Percentiles rank a stretch among this genome's conserved stretches.
phyloP scores from a whole-genome alignment of 176 grass and related monocot genomes.

The Juncus effusus region DNA sequence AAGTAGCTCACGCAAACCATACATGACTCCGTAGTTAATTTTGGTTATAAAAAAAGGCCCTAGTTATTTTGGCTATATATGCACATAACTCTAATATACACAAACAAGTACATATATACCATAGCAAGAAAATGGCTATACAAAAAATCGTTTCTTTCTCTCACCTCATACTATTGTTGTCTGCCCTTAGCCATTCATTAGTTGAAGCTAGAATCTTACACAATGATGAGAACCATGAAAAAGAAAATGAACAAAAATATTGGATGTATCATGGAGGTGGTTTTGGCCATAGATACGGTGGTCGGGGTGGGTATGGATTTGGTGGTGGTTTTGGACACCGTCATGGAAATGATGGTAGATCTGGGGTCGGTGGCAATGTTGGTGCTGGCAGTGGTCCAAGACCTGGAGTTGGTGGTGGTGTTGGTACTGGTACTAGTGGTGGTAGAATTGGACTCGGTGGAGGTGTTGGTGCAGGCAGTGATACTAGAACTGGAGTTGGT shows the following conservation, averaged over 20 bases:
- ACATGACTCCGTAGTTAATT: constrained; percentile 5
- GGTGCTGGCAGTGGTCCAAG: background rate
- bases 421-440: background rate
- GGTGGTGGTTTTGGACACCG: constrained; percentile 15
- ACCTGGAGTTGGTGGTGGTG: constrained; percentile 4
- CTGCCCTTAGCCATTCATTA: background rate
- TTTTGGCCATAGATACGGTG: constrained; percentile 18
- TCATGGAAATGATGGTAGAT: background rate
- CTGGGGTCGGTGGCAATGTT: background rate
- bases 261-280: constrained; percentile 16
- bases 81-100: background rate
- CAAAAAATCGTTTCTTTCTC: constrained; percentile 18
- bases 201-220: constrained; percentile 17
- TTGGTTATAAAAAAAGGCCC: constrained; percentile 16
- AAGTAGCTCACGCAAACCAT: constrained; percentile 11
- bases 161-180: constrained; percentile 1
- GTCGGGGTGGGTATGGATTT: constrained; percentile 16
- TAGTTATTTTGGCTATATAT: background rate
- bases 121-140: constrained; percentile 9
- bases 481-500: background rate
- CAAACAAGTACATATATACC: background rate
- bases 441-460: constrained; percentile 4
- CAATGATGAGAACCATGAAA: constrained; percentile 2
- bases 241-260: constrained; percentile 1
- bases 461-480: background rate